phyloP scores from a whole-genome alignment of 2,329 filamentous ascomycete species.

The Phialophora expanda region DNA sequence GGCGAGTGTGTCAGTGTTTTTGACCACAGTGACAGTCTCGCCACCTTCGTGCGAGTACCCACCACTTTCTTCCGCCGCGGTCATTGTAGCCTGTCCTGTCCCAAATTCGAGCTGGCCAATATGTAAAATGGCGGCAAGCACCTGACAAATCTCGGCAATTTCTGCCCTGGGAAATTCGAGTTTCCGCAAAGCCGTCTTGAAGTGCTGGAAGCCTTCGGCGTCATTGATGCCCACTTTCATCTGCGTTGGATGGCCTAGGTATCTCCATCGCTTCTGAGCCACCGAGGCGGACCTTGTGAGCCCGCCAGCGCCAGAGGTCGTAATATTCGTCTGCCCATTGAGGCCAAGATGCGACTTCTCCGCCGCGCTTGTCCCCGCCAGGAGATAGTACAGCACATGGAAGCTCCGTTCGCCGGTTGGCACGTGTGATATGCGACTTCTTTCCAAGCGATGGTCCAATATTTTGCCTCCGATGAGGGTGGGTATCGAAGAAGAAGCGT shows the following conservation, averaged over 20 bases:
- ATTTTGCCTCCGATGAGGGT: constrained; percentile 92
- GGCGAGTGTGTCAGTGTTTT: constrained; percentile 86
- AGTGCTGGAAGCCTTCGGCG: constrained; percentile 91
- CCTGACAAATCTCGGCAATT: constrained; percentile 95
- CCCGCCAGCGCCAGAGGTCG: constrained; percentile 45
- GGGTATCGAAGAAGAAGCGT: constrained; percentile 83
- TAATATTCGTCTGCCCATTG: constrained; percentile 53
- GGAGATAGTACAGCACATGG: constrained; percentile 91
- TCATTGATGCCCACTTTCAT: constrained; percentile 98
- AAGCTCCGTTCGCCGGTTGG: constrained; percentile 97
- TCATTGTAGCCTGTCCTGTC: constrained; percentile 77
- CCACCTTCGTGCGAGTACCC: constrained; percentile 95
- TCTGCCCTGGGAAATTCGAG: constrained; percentile 91
- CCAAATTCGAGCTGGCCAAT: constrained; percentile 96
- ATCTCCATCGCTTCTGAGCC: constrained; percentile 87
- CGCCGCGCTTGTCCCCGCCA: constrained; percentile 86
- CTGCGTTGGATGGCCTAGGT: constrained; percentile 93
- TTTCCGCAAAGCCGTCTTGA: constrained; percentile 93
- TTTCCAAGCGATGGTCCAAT: constrained; percentile 88
- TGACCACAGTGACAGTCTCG: constrained; percentile 82
- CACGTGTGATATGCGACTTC: constrained; percentile 87
- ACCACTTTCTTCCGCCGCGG: constrained; percentile 85
- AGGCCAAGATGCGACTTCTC: constrained; percentile 86
- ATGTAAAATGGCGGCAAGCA: constrained; percentile 92
- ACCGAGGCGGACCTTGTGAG: constrained; percentile 61